A percentile compares a stretch with the other conserved stretches of the same genome.
Conservation (phyloP, 1,139 yeast species). For the Taphrina populina region DNA sequence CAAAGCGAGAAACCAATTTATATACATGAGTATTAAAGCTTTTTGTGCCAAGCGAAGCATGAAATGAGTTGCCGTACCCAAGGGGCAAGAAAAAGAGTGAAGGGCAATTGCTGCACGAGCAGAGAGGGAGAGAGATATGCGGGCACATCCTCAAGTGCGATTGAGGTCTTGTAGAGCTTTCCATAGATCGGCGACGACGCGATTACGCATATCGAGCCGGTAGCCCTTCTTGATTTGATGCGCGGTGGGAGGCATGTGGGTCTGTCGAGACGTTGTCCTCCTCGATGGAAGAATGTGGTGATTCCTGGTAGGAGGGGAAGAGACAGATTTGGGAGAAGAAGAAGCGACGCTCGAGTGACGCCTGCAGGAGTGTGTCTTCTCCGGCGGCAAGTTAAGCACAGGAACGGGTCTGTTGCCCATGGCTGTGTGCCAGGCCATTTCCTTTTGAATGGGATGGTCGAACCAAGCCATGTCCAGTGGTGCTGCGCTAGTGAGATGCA, state of each 20-base stretch:
- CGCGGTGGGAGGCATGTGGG: not conserved
- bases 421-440: constrained; percentile 2
- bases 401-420: constrained; percentile 3
- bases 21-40: too few relatives aligned
- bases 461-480: too few relatives aligned
- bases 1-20: too few relatives aligned
- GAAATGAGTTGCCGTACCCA: too few relatives aligned
- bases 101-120: too few relatives aligned
- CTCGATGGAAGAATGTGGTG: too few relatives aligned
- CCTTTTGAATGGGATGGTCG: not conserved
- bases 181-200: constrained; percentile 5
- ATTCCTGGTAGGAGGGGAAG: too few relatives aligned
- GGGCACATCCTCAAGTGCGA: too few relatives aligned
- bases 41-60: too few relatives aligned
- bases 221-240: constrained; percentile 1
- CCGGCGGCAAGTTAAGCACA: not conserved
- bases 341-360: not conserved
- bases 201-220: constrained; percentile 12
- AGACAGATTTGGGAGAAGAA: not conserved
- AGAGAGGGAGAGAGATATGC: too few relatives aligned
- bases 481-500: not conserved
- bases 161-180: constrained; percentile 7
- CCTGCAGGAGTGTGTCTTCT: not conserved
- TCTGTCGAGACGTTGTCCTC: constrained; percentile 1
- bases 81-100: too few relatives aligned